Base-by-base conservation (phyloP, 2,329 filamentous ascomycete species). In the Cercospora brassicicola region DNA sequence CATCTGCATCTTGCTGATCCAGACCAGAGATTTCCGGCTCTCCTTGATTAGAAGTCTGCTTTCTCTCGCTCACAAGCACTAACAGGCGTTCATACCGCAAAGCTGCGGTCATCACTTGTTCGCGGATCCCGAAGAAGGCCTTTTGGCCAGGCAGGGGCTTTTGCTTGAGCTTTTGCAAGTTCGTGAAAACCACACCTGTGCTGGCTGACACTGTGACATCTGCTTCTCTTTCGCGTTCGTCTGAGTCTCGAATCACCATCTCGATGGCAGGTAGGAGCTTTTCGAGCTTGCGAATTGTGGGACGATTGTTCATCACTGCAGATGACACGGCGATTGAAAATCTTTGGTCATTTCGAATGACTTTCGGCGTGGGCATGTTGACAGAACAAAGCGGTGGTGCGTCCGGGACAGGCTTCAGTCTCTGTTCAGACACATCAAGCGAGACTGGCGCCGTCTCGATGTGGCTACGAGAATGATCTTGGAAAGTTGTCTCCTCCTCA, bases 181-280 rank as follows among this genome's bases (percentile, higher is more conserved):
- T 91, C 0, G 91, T 91, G 20, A 91, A 75, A 0, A 96, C 78
- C 2, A 96, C 80, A 0, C 91, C 93, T 0, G 86, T 88, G 0
- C 82, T 83, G 0, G 91, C 88, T 0, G 91, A 91, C 4, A 94
- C 73, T 0, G 90, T 86, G 2, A 97, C 79, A 73, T 97, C 93
- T 2, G 91, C 90, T 76, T 93, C 90, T 51, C 59, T 20, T 57
- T 31, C 48, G 10, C 30, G 30, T 15, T 20, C 48, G 28, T 28
- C 28, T 11, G 56, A 57, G 71, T 90, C 87, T 59, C 89, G 83
- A 70, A 91, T 89, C 8, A 90, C 80, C 31, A 91, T 79, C 1
- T 84, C 80, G 6, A 86, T 79, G 0, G 75, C 71, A 0, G 86
- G 82, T 72, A 87, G 84, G 0, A 82, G 72, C 2, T 78, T 76